Evolutionary conservation across 352 stramenopile genomes (phyloP), one percentile per base, ranked within the genome.

Genomic region (Globisporangium abappressorium): DNA sequence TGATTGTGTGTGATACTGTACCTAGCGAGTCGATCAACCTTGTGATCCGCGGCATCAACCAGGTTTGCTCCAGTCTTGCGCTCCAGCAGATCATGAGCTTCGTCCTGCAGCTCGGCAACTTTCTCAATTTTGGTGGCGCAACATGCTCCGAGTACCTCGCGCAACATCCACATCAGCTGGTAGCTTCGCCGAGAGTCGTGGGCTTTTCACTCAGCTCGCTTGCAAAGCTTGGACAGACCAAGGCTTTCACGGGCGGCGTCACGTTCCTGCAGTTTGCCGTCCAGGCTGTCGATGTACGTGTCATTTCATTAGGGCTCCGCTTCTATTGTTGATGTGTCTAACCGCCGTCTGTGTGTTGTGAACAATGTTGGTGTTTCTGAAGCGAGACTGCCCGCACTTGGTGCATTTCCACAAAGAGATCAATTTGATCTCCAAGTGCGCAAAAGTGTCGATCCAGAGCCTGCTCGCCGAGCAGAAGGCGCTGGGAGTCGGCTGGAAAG

Each of bases 261-360:
- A 91, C 87, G 20, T 86, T 95, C 38, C 68, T 93, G 33, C 85
- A 95, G 66, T 95, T 91, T 66, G 73, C 91, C 33, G 83, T 95
- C 12, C 81, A 95, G 68, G 88, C 76, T 15, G 73, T 94, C 24
- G 80, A 92, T 60, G 82, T 87, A 70, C 49, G 74, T 63, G 20
- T 5, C 4, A 18, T 11, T 24, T 36, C 24, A 7, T 57, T 59
- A 8, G 20, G 8, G 47, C 14, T 57, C 18, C 12, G 12, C 8
- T 51, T n/a, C 46, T 51, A 49, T 22, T 46, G 26, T 9, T 5
- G 3, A 43, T 33, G 12, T 24, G 51, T 33, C 5, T 59, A 38
- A 22, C 73, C 26, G 74, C 56, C 7, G 6, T 53, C 36, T 5
- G 5, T 38, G 2, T 54, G 22, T 57, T 6, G 22, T 12, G 34